Evolutionary conservation across 495 filamentous ascomycete species (phyloP).

Genomic region (Talaromyces proteolyticus): DNA sequence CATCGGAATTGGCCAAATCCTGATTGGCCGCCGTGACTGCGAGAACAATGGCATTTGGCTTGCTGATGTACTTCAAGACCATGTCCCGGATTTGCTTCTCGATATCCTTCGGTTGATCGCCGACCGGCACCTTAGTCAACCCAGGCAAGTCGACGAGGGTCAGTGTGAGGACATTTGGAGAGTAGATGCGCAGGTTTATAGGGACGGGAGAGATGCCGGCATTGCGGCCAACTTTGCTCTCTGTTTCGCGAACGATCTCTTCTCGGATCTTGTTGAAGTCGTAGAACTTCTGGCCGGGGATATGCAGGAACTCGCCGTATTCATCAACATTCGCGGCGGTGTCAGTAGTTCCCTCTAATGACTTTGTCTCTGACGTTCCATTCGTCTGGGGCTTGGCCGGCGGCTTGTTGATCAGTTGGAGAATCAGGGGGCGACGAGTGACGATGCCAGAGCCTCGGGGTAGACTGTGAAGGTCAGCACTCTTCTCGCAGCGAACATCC

Average conservation of each 20-base stretch:
- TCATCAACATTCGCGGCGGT: slow-evolving; percentile 87
- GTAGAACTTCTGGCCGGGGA: slow-evolving; percentile 96
- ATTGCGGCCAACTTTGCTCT: slow-evolving; percentile 91
- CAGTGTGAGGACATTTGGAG: slow-evolving; percentile 94
- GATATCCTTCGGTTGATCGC: slow-evolving; percentile 97
- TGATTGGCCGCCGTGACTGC: slow-evolving; percentile 96
- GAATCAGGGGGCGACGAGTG: slow-evolving; percentile 88
- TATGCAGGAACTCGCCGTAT: slow-evolving; percentile 98
- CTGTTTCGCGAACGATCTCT: slow-evolving; percentile 95
- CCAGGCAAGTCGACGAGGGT: slow-evolving; percentile 97
- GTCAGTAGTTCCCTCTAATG: slow-evolving; percentile 57
- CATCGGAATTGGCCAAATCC: slow-evolving; percentile 98
- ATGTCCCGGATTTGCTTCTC: slow-evolving; percentile 96
- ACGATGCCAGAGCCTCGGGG: slow-evolving; percentile 98
- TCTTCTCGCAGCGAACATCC: slow-evolving; percentile 6
- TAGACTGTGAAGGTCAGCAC: slow-evolving; percentile 51
- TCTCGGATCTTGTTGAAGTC: slow-evolving; percentile 99
- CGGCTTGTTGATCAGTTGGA: slow-evolving; percentile 94
- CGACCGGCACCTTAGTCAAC: slow-evolving; percentile 95
- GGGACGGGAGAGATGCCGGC: slow-evolving; percentile 93
- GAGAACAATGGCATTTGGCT: slow-evolving; percentile 95
- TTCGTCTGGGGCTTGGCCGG: slow-evolving; percentile 56
- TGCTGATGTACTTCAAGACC: slow-evolving; percentile 98
- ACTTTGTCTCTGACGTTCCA: slow-evolving; percentile 63
- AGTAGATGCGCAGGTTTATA: slow-evolving; percentile 97